Base-by-base conservation (phyloP, 371 early-diverging fungal species). In the Apophysomyces variabilis region DNA sequence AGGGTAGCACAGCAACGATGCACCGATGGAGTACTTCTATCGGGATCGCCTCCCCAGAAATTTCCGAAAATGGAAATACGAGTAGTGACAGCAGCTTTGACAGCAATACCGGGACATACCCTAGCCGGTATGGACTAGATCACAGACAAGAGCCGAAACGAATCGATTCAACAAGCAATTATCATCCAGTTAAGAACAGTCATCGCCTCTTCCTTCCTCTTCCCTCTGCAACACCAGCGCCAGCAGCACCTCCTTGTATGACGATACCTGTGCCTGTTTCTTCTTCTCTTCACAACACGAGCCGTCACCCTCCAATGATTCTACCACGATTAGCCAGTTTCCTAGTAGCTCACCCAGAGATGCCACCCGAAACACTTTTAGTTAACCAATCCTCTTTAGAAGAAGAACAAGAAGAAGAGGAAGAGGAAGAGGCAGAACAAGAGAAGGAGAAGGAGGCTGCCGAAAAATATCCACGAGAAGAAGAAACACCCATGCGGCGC, bases 81-180 rank as follows among this genome's bases (percentile, higher is more conserved):
- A n/a, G 89, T 92, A 7, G 94, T 94, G 72, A 94, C 94, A 57
- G 80, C 79, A 47, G 95, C 95, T 66, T 92, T 96, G 68, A 13
- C 36, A 47, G 62, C 62, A 46, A 47, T 37, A 64, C 35, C 56
- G 44, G 2, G 50, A 70, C 13, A n/a, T 46, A 4, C 35, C 57
- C 13, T 46, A 70, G n/a, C 60, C 59, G 41, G 38, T 41, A 35
- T 37, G 14, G 7, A 18, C 4, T 13, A 11, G 18, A 43, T 58
- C 57, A 57, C 37, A 26, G 3, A 0, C 44, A 38, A 50, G 21
- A 54, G 21, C 63, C 71, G 54, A 11, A 60, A 3, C 1, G 62
- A 62, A 58, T 37, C 13, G 69, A 59, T 26, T 44, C 65, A 0
- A 62, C 71, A 7, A 72, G 61, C n/a, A 64, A 67, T 41, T 64